Evolutionary conservation across 2,329 filamentous ascomycete species (phyloP).

Genomic region (Ophiognomonia clavigignenti-juglandacearum): DNA sequence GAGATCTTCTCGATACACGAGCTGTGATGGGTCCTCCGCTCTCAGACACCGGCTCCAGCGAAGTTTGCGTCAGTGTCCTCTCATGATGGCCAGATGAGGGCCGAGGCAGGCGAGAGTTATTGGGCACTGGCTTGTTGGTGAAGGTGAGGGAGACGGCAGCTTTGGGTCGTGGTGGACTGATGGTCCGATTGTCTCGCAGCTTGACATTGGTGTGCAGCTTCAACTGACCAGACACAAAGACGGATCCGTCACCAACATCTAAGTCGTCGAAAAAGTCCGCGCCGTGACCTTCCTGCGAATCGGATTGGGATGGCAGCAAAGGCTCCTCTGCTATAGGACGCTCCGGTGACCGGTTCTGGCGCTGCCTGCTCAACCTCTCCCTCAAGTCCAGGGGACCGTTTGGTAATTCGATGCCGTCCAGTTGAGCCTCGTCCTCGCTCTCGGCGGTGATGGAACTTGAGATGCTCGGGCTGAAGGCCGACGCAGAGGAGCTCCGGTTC

Average conservation of each 20-base stretch:
- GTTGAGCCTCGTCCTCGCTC: constrained; percentile 79
- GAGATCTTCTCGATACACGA: constrained; percentile 55
- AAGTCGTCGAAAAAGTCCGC: constrained; percentile 85
- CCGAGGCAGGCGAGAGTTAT: constrained; percentile 70
- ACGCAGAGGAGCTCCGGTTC: constrained; percentile 79
- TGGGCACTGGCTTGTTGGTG: constrained; percentile 65
- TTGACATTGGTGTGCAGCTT: constrained; percentile 90
- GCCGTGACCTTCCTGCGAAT: constrained; percentile 34
- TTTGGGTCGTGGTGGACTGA: constrained; percentile 66
- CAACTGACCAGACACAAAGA: constrained; percentile 75
- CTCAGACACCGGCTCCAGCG: constrained; percentile 90
- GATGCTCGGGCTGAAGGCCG: constrained; percentile 85
- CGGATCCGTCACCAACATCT: constrained; percentile 78
- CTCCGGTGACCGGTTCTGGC: constrained; percentile 55
- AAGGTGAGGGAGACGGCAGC: constrained; percentile 86
- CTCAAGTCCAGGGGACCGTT: constrained; percentile 78
- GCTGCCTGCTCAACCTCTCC: constrained; percentile 69
- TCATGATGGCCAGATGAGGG: constrained; percentile 61
- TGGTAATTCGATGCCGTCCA: constrained; percentile 85
- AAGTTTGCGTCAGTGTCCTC: constrained; percentile 61
- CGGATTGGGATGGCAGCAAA: constrained; percentile 17
- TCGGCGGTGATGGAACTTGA: constrained; percentile 87
- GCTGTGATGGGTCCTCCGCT: constrained; percentile 65
- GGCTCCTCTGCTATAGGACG: constrained; percentile 35
- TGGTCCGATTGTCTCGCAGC: constrained; percentile 66